A percentile compares a stretch with the other conserved stretches of the same genome.
phyloP scores from a whole-genome alignment of 768 basidiomycete genomes.

The Auriculariales sp. region DNA sequence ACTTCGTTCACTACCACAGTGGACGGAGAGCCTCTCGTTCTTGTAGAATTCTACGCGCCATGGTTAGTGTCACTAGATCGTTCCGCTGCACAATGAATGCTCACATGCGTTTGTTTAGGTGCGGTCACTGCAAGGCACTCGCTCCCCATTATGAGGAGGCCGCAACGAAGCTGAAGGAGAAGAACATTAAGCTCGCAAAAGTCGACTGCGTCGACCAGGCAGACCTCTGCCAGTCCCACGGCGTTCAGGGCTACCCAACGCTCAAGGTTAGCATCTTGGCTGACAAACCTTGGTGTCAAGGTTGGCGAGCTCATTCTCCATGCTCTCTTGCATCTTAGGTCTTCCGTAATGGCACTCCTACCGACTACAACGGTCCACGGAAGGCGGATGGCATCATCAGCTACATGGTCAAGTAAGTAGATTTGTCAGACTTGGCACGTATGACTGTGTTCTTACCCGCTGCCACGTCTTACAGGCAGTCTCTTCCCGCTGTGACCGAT shows the following conservation, averaged over 20 bases:
- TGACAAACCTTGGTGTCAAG: too few species aligned
- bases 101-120: constrained; percentile 32
- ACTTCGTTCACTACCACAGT: constrained; percentile 55
- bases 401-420: constrained; percentile 86
- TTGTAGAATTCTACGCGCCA: constrained; percentile 93
- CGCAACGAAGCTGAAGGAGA: constrained; percentile 82
- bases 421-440: not conserved
- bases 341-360: constrained; percentile 68
- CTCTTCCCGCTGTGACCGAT: constrained; percentile 80
- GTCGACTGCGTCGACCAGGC: constrained; percentile 94
- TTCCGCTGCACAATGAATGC: not conserved
- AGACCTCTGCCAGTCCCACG: constrained; percentile 79
- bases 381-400: constrained; percentile 92
- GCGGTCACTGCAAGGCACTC: constrained; percentile 91
- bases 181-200: constrained; percentile 82
- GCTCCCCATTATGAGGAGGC: constrained; percentile 92
- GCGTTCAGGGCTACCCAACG: constrained; percentile 91
- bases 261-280: too few species aligned
- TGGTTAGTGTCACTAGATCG: constrained; percentile 31
- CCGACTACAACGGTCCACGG: constrained; percentile 77
- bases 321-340: constrained; percentile 38
- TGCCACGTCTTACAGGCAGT: constrained; percentile 42
- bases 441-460: constrained; percentile 4
- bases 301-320: not conserved
- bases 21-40: constrained; percentile 51